Evolutionary conservation across 257 asterid genomes (phyloP), one percentile per base, ranked within the genome.

Genomic region (Verbena officinalis): DNA sequence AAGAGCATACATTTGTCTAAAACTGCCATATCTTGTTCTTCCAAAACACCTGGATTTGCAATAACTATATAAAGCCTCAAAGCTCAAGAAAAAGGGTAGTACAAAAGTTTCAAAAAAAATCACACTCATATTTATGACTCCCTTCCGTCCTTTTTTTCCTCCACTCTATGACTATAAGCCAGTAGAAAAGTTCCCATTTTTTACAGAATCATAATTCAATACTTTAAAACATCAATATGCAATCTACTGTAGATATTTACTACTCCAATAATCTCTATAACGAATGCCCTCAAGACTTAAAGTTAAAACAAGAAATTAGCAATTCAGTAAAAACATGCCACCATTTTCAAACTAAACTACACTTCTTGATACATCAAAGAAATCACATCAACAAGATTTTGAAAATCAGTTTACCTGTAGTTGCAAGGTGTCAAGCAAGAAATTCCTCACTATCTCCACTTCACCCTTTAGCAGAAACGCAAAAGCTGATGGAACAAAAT

Each of bases 401-500:
- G 24, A 20, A 70, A 65, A 22, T 16, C 44, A 55, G 20, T 57
- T 45, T 64, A 93, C 98, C 98, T 93, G 98, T 55, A 93, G 80
- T 67, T 93, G 98, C 80, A 93, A 58, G 38, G 96, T 93, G 68
- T 93, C 96, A 61, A 93, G 94, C 73, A 93, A 84, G 80, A 93
- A 93, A 65, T 89, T 90, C 78, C 81, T 81, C 61, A 90, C 97
- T 24, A 93, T 87, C 27, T 93, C 98, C 19, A 80, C 79, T 43
- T 93, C 98, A 15, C 98, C 97, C 81, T 85, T 93, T 9, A 93
- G 93, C 82, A 93, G 73, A 74, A 93, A 93, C 0, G 98, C 98
- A 52, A 93, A 88, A 40, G 95, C 97, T 0, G 98, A 93, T 0
- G 98, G 97, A 53, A 90, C 19, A 55, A 93, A 93, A 71, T 93